Conservation (phyloP, 768 basidiomycete species). For the Mycena pura region DNA sequence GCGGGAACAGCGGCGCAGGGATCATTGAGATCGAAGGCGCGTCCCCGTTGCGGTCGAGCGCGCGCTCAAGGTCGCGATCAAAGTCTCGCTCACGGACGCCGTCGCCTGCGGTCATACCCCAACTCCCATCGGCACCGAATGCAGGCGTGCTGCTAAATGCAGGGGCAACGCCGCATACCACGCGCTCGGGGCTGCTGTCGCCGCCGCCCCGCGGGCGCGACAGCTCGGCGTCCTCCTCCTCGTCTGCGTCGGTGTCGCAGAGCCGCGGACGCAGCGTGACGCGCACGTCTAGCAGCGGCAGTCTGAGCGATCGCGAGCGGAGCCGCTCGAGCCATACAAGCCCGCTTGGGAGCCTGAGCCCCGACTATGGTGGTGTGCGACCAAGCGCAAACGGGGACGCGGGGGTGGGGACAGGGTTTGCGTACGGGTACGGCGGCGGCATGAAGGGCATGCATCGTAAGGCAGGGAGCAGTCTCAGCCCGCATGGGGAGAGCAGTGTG, state of each 20-base stretch:
- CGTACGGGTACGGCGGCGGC: constrained; percentile 19
- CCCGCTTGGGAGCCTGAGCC: constrained; percentile 45
- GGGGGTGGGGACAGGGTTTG: constrained; percentile 35
- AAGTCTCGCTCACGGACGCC: constrained; percentile 51
- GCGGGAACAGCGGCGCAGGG: constrained; percentile 32
- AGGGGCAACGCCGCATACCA: background rate
- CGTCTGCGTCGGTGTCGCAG: constrained; percentile 59
- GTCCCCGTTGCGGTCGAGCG: constrained; percentile 37
- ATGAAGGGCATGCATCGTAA: constrained; percentile 34
- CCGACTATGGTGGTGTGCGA: constrained; percentile 37
- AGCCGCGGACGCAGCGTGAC: constrained; percentile 46
- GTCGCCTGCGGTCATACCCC: constrained; percentile 39
- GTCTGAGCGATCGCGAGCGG: constrained; percentile 35
- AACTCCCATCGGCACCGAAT: constrained; percentile 32
- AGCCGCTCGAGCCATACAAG: constrained; percentile 38
- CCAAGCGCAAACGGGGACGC: constrained; percentile 37
- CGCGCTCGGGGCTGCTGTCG: constrained; percentile 1
- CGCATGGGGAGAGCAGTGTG: constrained; percentile 38
- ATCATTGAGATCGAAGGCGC: constrained; percentile 32
- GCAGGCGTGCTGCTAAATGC: background rate
- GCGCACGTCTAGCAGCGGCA: constrained; percentile 23
- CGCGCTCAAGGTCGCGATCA: constrained; percentile 45
- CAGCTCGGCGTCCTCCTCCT: constrained; percentile 25
- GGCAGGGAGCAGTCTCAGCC: constrained; percentile 24
- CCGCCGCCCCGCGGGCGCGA: constrained; percentile 34